Evolutionary conservation across 371 early-diverging fungal species (phyloP), one percentile per base, ranked within the genome.

Genomic region (Mucor velutinosus): DNA sequence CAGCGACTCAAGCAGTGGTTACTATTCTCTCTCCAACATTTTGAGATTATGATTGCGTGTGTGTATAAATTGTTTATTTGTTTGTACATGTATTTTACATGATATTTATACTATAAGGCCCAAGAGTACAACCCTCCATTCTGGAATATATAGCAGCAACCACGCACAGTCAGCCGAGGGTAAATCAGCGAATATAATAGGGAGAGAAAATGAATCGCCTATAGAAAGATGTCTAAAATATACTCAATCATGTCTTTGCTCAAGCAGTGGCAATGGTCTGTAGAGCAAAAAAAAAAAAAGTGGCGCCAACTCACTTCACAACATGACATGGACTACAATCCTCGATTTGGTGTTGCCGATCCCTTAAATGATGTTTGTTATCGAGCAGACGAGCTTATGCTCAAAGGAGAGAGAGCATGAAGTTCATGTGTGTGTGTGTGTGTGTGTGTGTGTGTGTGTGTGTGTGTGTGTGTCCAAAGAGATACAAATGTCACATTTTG

Each of bases 301-400:
- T 58, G 59, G 66, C 66, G 66, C 51, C 53, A 62, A 62, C 51
- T 49, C 62, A 62, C 62, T 62, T 62, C 62, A 62, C 60, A 17
- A 15, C 41, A 47, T 29, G 58, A 57, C 58, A 57, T 57, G 19
- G 32, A 19, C 2, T 47, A 10, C 21, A 17, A 32, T 35, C 23
- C 62, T 62, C 62, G 62, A 62, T 62, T 33, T 62, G 62, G 62
- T 33, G 35, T 30, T 62, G 62, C 62, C 62, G 62, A 62, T 62
- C 62, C 30, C 33, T 33, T 55, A 55, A 30, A 29, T 25, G 55
- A 17, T 55, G 29, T 30, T 57, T 33, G 19, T 57, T 57, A 19
- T 32, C 30, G 32, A 19, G 19, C 49, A 56, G 1, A 30, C 33
- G 58, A 57, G 21, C 14, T 32, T 57, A n/a, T 53, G 14, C 41